Base-by-base conservation (phyloP, 495 filamentous ascomycete species). In the Penicillium psychrofluorescens region DNA sequence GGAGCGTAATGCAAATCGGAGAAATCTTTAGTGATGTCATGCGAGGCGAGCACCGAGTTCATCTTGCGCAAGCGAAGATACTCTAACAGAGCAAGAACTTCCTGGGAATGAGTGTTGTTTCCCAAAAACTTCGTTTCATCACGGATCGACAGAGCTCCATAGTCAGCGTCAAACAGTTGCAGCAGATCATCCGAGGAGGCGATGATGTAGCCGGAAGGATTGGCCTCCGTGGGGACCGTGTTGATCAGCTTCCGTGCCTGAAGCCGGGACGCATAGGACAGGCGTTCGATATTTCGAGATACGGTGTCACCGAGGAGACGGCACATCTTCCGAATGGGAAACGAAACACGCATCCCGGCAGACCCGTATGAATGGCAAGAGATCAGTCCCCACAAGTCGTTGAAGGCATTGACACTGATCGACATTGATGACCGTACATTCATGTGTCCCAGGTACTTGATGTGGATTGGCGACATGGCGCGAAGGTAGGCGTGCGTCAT, bases 361-460 rank as follows among this genome's bases (percentile, higher is more conserved):
- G 81, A 78, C 81, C 63, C 88, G 56, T 95, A 94, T 1, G 81
- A 78, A 58, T 97, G 90, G 44, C 88, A 96, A 2, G 88, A 78
- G 13, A 96, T 88, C 30, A 96, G 69, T 0, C 90, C 91, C 90
- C 90, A 96, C 0, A 95, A 68, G 44, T 95, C 83, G 46, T 76
- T 70, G 55, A 92, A 90, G 0, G 84, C 84, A 44, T 86, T 91
- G 52, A 95, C 85, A 7, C 89, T 95, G 50, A 96, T 91, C 6
- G 90, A 95, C 89, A 95, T 95, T 45, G 87, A 94, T 1, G 88
- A 83, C 15, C 89, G 78, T 4, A 95, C 88, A 1, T 79, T 79
- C 90, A 95, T 95, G 57, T 95, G 86, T n/a, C 70, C 75, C 2
- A 95, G 72, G 47, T 95, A 95, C 54, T 94, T 94, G 36, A 95